A percentile compares a stretch with the other conserved stretches of the same genome.
phyloP scores from a whole-genome alignment of 2,329 filamentous ascomycete species.

The Cladosporium sphaerospermum region DNA sequence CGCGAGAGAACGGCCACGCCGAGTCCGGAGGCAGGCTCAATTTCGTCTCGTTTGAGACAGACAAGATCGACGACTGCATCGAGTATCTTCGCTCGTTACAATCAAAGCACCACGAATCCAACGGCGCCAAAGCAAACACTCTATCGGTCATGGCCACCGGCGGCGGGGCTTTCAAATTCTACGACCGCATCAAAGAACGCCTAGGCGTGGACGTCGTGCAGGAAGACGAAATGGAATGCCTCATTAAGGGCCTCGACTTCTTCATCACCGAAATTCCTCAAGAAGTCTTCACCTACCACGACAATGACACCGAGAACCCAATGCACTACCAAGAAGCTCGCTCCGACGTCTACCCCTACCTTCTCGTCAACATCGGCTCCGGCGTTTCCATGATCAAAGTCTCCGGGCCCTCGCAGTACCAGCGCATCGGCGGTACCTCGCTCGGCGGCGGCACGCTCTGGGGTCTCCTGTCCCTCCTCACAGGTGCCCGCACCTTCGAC shows the following conservation, averaged over 20 bases:
- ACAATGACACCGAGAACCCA: conserved; percentile 59
- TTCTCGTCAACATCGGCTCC: conserved; percentile 96
- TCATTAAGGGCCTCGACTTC: conserved; percentile 91
- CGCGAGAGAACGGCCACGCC: conserved; percentile 56
- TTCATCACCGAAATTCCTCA: conserved; percentile 97
- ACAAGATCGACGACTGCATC: conserved; percentile 87
- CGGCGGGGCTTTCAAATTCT: conserved; percentile 93
- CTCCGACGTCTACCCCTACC: conserved; percentile 87
- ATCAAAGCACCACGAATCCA: conserved; percentile 69
- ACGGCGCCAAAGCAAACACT: conserved; percentile 58
- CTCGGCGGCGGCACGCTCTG: conserved; percentile 96
- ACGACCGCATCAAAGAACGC: conserved; percentile 78
- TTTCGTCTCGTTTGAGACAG: conserved; percentile 94
- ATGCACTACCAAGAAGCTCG: conserved; percentile 79
- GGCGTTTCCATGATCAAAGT: conserved; percentile 98
- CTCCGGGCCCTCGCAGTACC: conserved; percentile 75
- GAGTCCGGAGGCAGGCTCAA: conserved; percentile 85
- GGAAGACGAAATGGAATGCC: conserved; percentile 97
- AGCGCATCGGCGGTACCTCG: conserved; percentile 90
- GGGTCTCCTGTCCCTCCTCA: conserved; percentile 86
- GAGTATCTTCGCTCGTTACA: conserved; percentile 84
- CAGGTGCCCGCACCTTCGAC: conserved; percentile 91
- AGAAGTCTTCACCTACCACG: conserved; percentile 95
- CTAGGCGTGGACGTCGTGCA: conserved; percentile 81
- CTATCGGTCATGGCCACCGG: conserved; percentile 93